Conservation (phyloP, 2,329 filamentous ascomycete genomes). For the Aureobasidium sp. region DNA sequence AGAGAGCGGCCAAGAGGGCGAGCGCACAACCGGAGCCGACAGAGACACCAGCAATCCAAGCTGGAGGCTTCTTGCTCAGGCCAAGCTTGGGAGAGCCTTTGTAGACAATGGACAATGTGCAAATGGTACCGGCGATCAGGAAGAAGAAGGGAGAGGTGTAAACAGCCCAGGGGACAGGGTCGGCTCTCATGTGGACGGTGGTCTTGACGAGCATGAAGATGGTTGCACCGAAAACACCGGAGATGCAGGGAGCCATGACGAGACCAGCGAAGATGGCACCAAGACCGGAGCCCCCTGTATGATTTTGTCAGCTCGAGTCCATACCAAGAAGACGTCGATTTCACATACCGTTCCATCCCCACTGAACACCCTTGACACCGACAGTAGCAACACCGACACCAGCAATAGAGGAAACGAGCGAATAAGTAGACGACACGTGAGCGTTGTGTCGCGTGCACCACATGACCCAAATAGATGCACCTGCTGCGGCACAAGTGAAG, state of each 20-base stretch:
- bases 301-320: background rate
- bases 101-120: slow-evolving; percentile 51
- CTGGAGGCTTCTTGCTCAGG: slow-evolving; percentile 34
- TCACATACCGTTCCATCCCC: slow-evolving; percentile 30
- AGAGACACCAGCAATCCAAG: slow-evolving; percentile 45
- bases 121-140: slow-evolving; percentile 40
- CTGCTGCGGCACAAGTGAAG: slow-evolving; percentile 39
- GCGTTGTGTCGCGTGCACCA: slow-evolving; percentile 46
- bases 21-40: slow-evolving; percentile 29
- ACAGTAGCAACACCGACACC: slow-evolving; percentile 53
- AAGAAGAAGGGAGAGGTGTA: slow-evolving; percentile 42
- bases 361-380: slow-evolving; percentile 28
- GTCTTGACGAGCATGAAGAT: slow-evolving; percentile 44
- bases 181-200: slow-evolving; percentile 39
- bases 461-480: slow-evolving; percentile 49
- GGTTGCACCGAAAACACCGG: slow-evolving; percentile 39
- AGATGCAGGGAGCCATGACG: slow-evolving; percentile 41
- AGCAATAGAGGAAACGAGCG: slow-evolving; percentile 50
- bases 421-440: slow-evolving; percentile 54
- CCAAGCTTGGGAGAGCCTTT: slow-evolving; percentile 31
- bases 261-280: slow-evolving; percentile 37
- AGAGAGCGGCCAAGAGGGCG: slow-evolving; percentile 33
- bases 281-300: slow-evolving; percentile 30
- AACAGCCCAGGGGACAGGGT: slow-evolving; percentile 43
- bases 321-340: background rate